Conservation (phyloP, 2,329 filamentous ascomycete species). For the Fusarium camptoceras region DNA sequence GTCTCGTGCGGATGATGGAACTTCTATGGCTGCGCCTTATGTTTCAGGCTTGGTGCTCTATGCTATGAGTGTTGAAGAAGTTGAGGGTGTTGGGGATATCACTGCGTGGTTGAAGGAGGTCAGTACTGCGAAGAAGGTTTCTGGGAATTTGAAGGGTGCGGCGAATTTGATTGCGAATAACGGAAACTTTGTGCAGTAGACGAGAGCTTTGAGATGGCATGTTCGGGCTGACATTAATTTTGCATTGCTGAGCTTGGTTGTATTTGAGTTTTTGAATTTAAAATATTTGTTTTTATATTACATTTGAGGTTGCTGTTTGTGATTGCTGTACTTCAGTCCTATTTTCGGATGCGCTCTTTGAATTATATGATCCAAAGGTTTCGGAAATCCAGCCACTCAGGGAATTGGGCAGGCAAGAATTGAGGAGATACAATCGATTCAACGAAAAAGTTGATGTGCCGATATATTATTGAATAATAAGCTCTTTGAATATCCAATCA, state of each 20-base stretch:
- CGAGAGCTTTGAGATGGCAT: accelerated
- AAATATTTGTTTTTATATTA: too few relatives aligned
- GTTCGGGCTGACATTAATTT: background rate
- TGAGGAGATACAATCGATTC: too few relatives aligned
- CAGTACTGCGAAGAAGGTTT: slow-evolving; percentile 11
- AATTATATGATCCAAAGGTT: too few relatives aligned
- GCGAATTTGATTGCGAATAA: slow-evolving; percentile 24
- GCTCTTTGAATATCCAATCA: background rate
- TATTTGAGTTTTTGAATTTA: too few relatives aligned
- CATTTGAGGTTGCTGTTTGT: too few relatives aligned
- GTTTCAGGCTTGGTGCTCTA: slow-evolving; percentile 65
- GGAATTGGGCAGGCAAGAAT: too few relatives aligned
- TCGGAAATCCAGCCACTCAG: too few relatives aligned
- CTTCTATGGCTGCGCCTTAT: slow-evolving; percentile 66
- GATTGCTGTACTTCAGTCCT: too few relatives aligned
- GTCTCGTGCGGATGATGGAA: slow-evolving; percentile 55
- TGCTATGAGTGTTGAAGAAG: slow-evolving; percentile 9
- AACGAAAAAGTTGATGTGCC: accelerated
- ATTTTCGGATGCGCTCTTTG: too few relatives aligned
- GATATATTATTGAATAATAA: accelerated
- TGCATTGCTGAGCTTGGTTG: background rate
- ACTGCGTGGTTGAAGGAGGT: slow-evolving; percentile 2
- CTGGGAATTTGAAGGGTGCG: background rate
- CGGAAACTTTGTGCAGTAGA: slow-evolving; percentile 1
- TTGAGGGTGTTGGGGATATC: slow-evolving; percentile 10